These are phyloP conservation scores for Lentithecium fluviatile DNA, from an alignment of 495 filamentous ascomycete species.

Conservation along the genomic window DNA sequence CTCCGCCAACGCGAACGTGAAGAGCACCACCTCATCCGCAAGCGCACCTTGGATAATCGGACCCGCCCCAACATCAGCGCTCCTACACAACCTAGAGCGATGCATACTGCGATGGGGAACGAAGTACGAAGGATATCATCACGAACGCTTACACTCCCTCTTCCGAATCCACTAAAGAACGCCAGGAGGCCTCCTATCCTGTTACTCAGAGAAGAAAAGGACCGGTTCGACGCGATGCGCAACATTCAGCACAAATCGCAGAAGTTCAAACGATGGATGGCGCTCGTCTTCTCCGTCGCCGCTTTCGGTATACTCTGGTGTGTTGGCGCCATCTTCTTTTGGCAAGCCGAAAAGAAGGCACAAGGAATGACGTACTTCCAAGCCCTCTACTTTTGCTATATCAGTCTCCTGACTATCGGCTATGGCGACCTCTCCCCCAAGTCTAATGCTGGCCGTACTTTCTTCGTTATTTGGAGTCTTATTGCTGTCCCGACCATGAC, in stretches of 20 bases:
- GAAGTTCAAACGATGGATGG: constrained; percentile 45
- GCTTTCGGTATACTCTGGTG: constrained; percentile 48
- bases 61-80: constrained; percentile 7
- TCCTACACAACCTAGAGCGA: constrained; percentile 1
- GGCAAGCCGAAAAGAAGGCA: constrained; percentile 38
- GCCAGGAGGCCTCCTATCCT: constrained; percentile 39
- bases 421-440: constrained; percentile 48
- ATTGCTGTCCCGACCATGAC: constrained; percentile 69
- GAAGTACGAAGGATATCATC: background rate
- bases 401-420: constrained; percentile 45
- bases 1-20: constrained; percentile 28
- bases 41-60: background rate
- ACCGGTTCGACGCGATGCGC: constrained; percentile 48
- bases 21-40: constrained; percentile 26
- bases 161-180: background rate
- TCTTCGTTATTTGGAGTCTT: constrained; percentile 51
- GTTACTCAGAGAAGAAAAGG: constrained; percentile 45
- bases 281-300: constrained; percentile 38
- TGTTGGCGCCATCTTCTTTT: constrained; percentile 47
- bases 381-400: constrained; percentile 50
- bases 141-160: background rate
- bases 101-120: constrained; percentile 15
- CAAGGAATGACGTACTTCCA: constrained; percentile 48
- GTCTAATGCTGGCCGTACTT: constrained; percentile 45
- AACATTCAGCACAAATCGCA: constrained; percentile 41